Base-by-base conservation (phyloP, 352 stramenopile genomes). In the Globisporangium recalcitrans region DNA sequence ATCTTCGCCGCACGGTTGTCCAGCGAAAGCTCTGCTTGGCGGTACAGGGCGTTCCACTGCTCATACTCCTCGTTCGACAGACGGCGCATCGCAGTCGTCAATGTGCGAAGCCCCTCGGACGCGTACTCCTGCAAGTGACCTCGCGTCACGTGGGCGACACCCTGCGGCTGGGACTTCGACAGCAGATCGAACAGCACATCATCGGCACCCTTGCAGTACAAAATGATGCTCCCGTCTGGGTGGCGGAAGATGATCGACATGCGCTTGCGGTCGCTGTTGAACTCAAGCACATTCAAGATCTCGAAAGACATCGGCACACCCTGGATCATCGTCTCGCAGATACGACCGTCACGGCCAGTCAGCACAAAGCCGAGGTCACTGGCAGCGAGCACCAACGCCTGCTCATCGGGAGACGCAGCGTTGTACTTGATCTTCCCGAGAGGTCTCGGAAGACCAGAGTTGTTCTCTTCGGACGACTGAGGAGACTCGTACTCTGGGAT, bases 201-300 rank as follows among this genome's bases (percentile, higher is more conserved):
- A 60, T 96, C 87, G 1, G 87, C 87, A 6, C 81, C 75, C 54
- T 96, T 95, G 68, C 88, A 96, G 59, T 92, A 92, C 19, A 97
- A 67, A 14, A 83, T 69, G 13, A 97, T 81, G 49, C 72, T 73
- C 21, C 80, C 86, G 36, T 88, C 79, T 0, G 77, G 77, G 29
- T 91, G 77, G 27, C 93, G 81, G 29, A 98, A 88, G 34, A 99
- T 78, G 36, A 99, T 91, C 21, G 93, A 98, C 97, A 99, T 99
- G 59, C 98, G 79, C 75, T 99, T 99, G 13, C 98, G 80, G 55
- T 98, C 88, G 55, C 92, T 98, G 71, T 98, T 98, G 78, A 99
- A 99, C 70, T 99, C 97, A 52, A 99, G 96, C 5, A 99, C 85
- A 52, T 98, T 97, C 54, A 99, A 72, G 59, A 99, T 90, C 58